Evolutionary conservation across 768 basidiomycete species (phyloP), one percentile per base, ranked within the genome.

Genomic region (Wakefieldia striispora): DNA sequence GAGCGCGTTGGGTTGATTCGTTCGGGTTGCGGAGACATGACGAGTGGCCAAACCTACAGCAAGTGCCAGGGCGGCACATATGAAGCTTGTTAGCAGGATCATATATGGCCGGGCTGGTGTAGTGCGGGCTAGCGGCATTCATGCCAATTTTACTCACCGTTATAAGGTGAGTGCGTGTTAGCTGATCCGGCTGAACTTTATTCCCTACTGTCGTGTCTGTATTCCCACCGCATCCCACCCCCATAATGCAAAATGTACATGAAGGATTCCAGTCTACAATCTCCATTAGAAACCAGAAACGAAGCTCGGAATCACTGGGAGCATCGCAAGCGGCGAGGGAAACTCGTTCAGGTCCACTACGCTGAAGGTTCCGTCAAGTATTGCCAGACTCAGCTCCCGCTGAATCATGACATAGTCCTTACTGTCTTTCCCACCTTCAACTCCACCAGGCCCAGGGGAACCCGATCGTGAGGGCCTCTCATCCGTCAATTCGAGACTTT

Each of bases 341-440:
- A 80, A 80, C 43, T 76, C 72, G 54, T 70, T 66, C 41, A 80
- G 62, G 51, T 76, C 66, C 19, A 78, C 61, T 36, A 66, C 73
- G 54, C 73, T 78, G 6, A 67, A 60, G 23, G 59, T 68, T n/a
- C 68, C 73, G 23, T 53, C 63, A 13, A 74, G 45, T 21, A 70
- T 70, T 39, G 35, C 50, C 37, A 67, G 40, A 40, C 49, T 56
- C 49, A 61, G 14, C 26, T 50, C 59, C 21, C 51, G 50, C 23
- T 52, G 51, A 35, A 37, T 46, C 33, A 34, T 19, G 35, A 33
- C 33, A 7, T 33, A 33, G 33, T 33, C 33, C 16, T 33, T 29
- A 3, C 29, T 13, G 43, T 40, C 64, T 46, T 43, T 64, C 26
- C 35, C 37, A n/a, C 21, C 40, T 12, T 29, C 62, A n/a, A n/a